Percentiles rank a stretch among this genome's conserved stretches.
These are phyloP conservation scores for Ogataea sp. DNA, from an alignment of 805 yeast species.

Conservation along the genomic window DNA sequence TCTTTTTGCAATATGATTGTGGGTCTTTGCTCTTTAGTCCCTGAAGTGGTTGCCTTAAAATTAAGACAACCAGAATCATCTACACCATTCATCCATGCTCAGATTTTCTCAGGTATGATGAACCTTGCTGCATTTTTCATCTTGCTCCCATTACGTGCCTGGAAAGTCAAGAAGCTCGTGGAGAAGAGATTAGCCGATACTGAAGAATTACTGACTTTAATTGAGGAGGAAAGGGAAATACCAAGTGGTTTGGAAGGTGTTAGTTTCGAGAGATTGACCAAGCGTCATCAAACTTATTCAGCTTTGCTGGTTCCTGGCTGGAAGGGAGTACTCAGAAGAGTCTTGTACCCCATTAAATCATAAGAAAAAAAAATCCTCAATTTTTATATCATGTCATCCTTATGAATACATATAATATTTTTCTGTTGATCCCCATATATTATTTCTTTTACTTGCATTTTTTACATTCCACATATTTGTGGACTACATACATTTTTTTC, in stretches of 20 bases:
- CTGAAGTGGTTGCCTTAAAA: conserved; percentile 23
- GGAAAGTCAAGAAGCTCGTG: conserved; percentile 35
- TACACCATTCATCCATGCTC: conserved; percentile 49
- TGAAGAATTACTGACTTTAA: no score
- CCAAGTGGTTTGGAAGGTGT: no score
- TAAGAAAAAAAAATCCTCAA: no score
- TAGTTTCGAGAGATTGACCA: conserved; percentile 3
- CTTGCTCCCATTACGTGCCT: conserved; percentile 39
- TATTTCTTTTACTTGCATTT: no score
- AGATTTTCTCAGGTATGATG: conserved; percentile 51
- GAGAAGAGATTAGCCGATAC: conserved; percentile 6
- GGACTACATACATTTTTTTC: no score
- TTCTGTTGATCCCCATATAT: no score
- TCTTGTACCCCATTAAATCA: conserved; percentile 16
- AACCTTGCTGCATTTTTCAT: conserved; percentile 34
- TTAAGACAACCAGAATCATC: conserved; percentile 11
- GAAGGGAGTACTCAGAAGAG: conserved; percentile 12
- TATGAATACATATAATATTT: no score
- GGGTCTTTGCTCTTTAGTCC: conserved; percentile 19
- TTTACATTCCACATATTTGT: not conserved
- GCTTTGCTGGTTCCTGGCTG: conserved; percentile 6
- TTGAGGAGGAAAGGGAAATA: no score
- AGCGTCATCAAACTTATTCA: conserved; percentile 10
- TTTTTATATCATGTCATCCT: no score
- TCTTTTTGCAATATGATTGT: conserved; percentile 16